Base-by-base conservation (phyloP, 257 asterid genomes). In the Scutellaria baicalensis region DNA sequence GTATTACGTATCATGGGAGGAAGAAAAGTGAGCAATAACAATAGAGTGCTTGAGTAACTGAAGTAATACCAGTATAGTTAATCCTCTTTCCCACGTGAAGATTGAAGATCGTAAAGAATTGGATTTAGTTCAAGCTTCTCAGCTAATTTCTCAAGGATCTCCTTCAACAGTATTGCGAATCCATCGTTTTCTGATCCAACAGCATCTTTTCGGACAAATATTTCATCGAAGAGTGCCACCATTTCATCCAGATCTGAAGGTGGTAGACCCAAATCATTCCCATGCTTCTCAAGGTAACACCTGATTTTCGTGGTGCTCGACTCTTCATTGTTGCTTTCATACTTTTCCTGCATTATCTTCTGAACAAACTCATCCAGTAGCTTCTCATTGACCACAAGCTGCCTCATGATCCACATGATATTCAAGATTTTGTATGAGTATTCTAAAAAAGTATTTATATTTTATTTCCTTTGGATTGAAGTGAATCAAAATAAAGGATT, bases 61-160 rank as follows among this genome's bases (percentile, higher is more conserved):
- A 43, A 55, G 40, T 12, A 56, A 21, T 42, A 44, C 21, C 12
- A 59, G 66, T 18, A 12, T 8, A 42, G 31, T 78, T 31, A 73
- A 16, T 16, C 66, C 63, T 56, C 66, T 33, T 68, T 75, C 77
- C 57, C 21, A 54, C 63, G 55, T 51, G 56, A 36, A 40, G 51
- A 31, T 65, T 59, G 71, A 49, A 60, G 72, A 75, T 80, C 88
- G 70, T 79, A 63, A 56, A 85, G 77, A 54, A 82, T 73, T 14
- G 91, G 88, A 68, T 50, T 79, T 55, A 78, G 86, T 74, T 85
- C 86, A 59, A 85, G 86, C 66, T 79, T 82, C 64, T 76, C 86
- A 3, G 84, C 86, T 66, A 85, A 75, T 70, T 79, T 79, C 76
- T 74, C 81, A 68, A 85, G 84, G 73, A 85, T 49, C 54, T 79